Base-by-base conservation (phyloP, 768 basidiomycete genomes). In the Psilocybe cyanescens region DNA sequence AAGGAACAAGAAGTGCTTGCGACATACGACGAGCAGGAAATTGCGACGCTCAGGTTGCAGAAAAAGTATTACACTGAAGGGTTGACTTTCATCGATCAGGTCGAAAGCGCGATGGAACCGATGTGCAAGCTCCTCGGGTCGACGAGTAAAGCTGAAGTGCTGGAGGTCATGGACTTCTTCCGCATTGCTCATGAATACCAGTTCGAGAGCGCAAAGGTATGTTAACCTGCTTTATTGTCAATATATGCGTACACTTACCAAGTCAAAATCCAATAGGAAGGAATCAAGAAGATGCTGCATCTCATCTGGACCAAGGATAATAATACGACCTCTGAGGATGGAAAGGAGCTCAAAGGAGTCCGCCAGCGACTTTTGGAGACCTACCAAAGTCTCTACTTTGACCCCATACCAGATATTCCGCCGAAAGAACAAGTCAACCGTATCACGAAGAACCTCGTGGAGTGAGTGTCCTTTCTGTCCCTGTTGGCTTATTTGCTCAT, bases 301-400 rank as follows among this genome's bases (percentile, higher is more conserved):
- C 81, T 99, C 28, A 93, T 99, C 67, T 99, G 97, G 97, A 85
- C 86, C 29, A 99, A 99, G 72, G 97, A 99, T 70, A 94, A 94
- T 69, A 90, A 78, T 54, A 86, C 91, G n/a, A 86, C 69, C 8
- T 74, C 79, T 3, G 83, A 84, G 66, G 84, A 84, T 52, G 82
- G 81, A 2, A 79, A 82, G 56, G 94, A 96, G 71, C 74, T 95
- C 49, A 96, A 95, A 72, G 95, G 97, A 29, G 83, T 99, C 60
- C 87, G 94, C 4, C 88, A 92, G 50, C 83, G 90, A 35, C 80
- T 99, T 39, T 81, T 99, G 63, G 97, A 99, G 68, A 91, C 89
- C 68, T 99, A 99, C 71, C 84, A 87, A 37, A 86, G 69, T 59
- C 74, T 99, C 55, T 99, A 97, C 77, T 97, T 99, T 67, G 94